Conservation (phyloP, 2,329 filamentous ascomycete genomes). For the Teratosphaeriaceae sp. region DNA sequence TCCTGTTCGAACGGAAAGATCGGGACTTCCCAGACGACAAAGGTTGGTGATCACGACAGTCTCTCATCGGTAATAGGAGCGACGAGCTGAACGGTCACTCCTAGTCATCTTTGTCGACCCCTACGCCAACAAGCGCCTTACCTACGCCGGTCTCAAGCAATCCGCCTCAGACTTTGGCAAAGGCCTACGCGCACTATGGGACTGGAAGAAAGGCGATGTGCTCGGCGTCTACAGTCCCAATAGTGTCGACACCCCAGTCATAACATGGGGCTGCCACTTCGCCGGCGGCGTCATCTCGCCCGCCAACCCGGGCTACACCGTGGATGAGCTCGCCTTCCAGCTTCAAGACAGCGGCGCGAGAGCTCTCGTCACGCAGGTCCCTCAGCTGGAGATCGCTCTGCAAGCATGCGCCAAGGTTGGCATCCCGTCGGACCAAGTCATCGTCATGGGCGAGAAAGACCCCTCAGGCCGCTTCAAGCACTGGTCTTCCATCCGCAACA, state of each 20-base stretch:
- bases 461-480: slow-evolving; percentile 56
- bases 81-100: not conserved
- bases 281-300: slow-evolving; percentile 74
- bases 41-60: no score
- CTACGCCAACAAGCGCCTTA: slow-evolving; percentile 63
- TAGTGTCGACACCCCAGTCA: slow-evolving; percentile 67
- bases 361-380: slow-evolving; percentile 65
- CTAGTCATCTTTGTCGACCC: slow-evolving; percentile 73
- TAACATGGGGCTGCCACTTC: slow-evolving; percentile 75
- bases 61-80: no score
- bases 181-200: slow-evolving; percentile 65
- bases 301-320: slow-evolving; percentile 81
- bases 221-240: slow-evolving; percentile 80
- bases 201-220: slow-evolving; percentile 78
- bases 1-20: slow-evolving; percentile 66
- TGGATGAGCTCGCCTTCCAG: slow-evolving; percentile 77
- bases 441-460: slow-evolving; percentile 69
- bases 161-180: slow-evolving; percentile 68
- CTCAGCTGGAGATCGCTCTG: slow-evolving; percentile 55
- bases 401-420: slow-evolving; percentile 64
- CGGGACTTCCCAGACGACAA: slow-evolving; percentile 64
- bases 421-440: slow-evolving; percentile 63
- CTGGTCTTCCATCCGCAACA: slow-evolving; percentile 63
- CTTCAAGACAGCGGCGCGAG: slow-evolving; percentile 70
- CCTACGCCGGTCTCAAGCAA: slow-evolving; percentile 58